Conservation (phyloP, 2,329 filamentous ascomycete species). For the Diaporthe ampelina region DNA sequence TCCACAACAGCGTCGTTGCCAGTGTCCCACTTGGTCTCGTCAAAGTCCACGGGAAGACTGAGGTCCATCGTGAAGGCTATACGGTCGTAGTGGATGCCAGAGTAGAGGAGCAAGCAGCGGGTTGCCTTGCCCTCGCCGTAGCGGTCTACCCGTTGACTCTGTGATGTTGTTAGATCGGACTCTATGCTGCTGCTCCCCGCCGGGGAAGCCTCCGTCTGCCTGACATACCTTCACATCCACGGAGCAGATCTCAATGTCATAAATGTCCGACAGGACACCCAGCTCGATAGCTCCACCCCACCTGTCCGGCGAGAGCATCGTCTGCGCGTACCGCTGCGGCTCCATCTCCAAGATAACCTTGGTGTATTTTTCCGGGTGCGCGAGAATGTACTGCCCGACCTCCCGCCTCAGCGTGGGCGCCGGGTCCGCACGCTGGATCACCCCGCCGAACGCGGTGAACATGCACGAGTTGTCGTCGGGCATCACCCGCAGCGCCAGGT, state of each 20-base stretch:
- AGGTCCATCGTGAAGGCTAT: conserved; percentile 79
- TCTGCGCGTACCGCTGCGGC: conserved; percentile 82
- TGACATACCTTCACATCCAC: conserved; percentile 79
- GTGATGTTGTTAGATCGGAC: not conserved
- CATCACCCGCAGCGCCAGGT: conserved; percentile 89
- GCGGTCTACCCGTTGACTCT: conserved; percentile 67
- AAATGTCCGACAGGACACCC: conserved; percentile 85
- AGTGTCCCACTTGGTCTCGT: conserved; percentile 72
- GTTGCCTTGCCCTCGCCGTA: conserved; percentile 82
- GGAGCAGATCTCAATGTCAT: conserved; percentile 86
- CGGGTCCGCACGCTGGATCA: conserved; percentile 72
- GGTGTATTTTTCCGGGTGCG: conserved; percentile 79
- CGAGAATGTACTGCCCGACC: conserved; percentile 83
- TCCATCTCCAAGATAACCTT: conserved; percentile 81
- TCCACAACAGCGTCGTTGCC: conserved; percentile 77
- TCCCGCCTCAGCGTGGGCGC: conserved; percentile 76
- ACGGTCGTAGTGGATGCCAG: conserved; percentile 93
- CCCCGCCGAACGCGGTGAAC: conserved; percentile 88
- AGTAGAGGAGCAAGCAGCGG: conserved; percentile 88
- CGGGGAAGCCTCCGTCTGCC: no score
- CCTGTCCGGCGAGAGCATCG: conserved; percentile 83
- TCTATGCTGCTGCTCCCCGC: no score
- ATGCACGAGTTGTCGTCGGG: conserved; percentile 96
- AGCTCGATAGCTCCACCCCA: conserved; percentile 97
- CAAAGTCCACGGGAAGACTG: conserved; percentile 77